Base-by-base conservation (phyloP, 805 yeast genomes). In the Sugiyamaella valdiviana region DNA sequence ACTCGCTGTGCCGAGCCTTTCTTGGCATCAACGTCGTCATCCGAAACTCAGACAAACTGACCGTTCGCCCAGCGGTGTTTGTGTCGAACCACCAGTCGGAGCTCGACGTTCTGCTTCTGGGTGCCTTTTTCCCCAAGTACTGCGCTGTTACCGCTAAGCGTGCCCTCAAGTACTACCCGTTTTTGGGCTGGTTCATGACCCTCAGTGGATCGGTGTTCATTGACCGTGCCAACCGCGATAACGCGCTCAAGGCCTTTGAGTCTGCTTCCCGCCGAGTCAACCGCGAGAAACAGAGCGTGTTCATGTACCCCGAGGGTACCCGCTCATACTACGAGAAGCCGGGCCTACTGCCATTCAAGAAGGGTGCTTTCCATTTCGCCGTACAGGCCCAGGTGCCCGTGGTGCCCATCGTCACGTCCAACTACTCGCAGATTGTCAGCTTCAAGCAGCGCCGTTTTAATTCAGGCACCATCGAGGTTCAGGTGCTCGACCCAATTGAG, bases 321-420 rank as follows among this genome's bases (percentile, higher is more conserved):
- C 79, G 99, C 67, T 88, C 97, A 0, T 85, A 83, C 55, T 69
- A 84, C 9, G 67, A 77, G 20, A 74, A 74, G 32, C 82, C 95
- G 44, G 79, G 74, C 2, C 68, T 93, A 63, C 74, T 88, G 44
- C 95, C 95, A 0, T 88, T 93, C 71, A 93, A 93, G 68, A 93
- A 93, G 64, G 99, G 99, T 48, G 97, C 98, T 0, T 93, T 93
- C 80, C 97, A 93, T 67, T 76, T 93, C 62, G 99, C 99, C 6
- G 84, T 85, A 54, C 95, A 89, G 67, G 95, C 95, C 5, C 80
- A 79, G 38, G 81, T 91, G 35, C 98, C 98, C 16, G 73, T 93
- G 44, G 79, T 93, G 20, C 99, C 99, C 6, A 72, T 85, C 44
- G 95, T 87, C 12, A 89, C 87, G 7, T 79, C 91, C 26, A 93